A percentile compares a stretch with the other conserved stretches of the same genome.
These are phyloP conservation scores for Trichoderma pleuroti DNA, from an alignment of 2,329 filamentous ascomycete genomes.

Conservation along the genomic window DNA sequence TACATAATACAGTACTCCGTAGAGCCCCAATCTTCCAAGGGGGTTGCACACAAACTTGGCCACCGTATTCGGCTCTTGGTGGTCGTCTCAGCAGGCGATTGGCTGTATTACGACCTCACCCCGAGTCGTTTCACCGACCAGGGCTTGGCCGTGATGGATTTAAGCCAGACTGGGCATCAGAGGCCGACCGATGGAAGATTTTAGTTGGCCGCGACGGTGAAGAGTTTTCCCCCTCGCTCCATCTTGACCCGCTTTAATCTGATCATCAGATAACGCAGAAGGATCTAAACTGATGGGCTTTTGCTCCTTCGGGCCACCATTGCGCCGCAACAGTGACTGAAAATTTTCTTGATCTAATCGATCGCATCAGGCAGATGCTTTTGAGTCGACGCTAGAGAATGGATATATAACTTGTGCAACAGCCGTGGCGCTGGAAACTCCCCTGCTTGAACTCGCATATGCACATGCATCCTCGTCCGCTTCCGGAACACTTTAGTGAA, in stretches of 20 bases:
- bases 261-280: slow-evolving; percentile 11
- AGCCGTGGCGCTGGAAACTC: neutral
- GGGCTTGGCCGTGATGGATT: neutral
- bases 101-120: neutral
- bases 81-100: neutral
- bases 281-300: neutral
- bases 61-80: neutral
- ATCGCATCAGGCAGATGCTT: slow-evolving; percentile 13
- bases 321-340: neutral
- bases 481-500: slow-evolving; percentile 3
- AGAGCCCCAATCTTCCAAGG: neutral
- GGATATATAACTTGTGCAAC: slow-evolving; percentile 8
- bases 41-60: neutral
- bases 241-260: slow-evolving; percentile 7
- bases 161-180: slow-evolving; percentile 4
- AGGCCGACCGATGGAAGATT: neutral
- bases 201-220: neutral
- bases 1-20: neutral
- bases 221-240: neutral
- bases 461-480: neutral
- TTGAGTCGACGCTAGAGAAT: slow-evolving; percentile 7
- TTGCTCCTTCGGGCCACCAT: slow-evolving; percentile 1
- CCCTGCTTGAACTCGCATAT: slow-evolving; percentile 4
- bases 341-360: slow-evolving; percentile 8
- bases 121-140: neutral